phyloP scores from a whole-genome alignment of 2,329 filamentous ascomycete genomes.

The Dichotomopilus funicola region DNA sequence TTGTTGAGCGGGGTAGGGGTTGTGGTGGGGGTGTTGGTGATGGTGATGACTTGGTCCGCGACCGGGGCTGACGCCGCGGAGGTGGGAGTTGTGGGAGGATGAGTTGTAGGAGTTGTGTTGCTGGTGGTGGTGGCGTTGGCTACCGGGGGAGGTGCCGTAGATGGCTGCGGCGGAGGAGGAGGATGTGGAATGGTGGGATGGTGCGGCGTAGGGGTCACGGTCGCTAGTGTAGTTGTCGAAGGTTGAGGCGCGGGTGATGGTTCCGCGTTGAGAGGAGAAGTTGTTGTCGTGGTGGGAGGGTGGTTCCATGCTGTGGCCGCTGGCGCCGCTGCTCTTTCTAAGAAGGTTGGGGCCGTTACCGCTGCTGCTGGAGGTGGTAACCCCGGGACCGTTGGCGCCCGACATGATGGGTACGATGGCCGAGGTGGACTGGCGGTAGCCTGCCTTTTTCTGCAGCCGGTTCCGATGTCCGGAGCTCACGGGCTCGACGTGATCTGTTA shows the following conservation, averaged over 20 bases:
- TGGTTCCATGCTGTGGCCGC: background rate
- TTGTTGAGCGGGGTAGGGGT: no score
- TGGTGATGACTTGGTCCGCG: background rate
- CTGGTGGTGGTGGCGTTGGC: conserved; percentile 17
- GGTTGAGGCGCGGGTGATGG: conserved; percentile 40
- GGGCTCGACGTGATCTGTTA: conserved; percentile 30
- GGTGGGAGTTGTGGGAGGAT: background rate
- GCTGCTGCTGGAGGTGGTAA: conserved; percentile 17
- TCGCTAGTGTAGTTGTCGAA: conserved; percentile 42
- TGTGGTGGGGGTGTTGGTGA: background rate
- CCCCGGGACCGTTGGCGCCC: conserved; percentile 31
- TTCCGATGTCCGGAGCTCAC: conserved; percentile 37
- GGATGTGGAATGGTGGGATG: background rate
- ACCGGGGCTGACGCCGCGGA: conserved; percentile 10
- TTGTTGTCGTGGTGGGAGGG: conserved; percentile 45
- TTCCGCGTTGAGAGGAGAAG: conserved; percentile 38
- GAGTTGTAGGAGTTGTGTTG: conserved; percentile 11
- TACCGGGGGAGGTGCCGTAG: conserved; percentile 24
- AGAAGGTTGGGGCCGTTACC: background rate
- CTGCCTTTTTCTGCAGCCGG: conserved; percentile 57
- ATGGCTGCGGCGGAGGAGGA: background rate
- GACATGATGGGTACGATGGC: conserved; percentile 34
- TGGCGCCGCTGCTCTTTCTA: conserved; percentile 6
- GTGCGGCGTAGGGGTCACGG: conserved; percentile 36
- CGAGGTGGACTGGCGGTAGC: conserved; percentile 31